Evolutionary conservation across 2,329 filamentous ascomycete species (phyloP).

Genomic region (Fusarium anguioides): DNA sequence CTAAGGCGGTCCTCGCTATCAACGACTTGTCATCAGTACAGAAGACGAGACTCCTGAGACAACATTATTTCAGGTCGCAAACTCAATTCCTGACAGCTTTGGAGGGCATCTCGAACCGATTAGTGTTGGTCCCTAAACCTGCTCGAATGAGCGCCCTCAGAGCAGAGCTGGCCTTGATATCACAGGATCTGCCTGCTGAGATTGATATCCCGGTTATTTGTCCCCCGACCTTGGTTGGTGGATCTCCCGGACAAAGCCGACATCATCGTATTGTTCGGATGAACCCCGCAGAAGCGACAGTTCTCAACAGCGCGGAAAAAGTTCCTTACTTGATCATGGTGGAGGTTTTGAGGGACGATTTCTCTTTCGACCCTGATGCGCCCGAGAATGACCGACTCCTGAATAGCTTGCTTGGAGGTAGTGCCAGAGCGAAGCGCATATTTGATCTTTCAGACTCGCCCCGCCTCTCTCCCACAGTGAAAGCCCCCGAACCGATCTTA

Average conservation of each 20-base stretch:
- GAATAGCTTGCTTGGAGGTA: slow-evolving; percentile 66
- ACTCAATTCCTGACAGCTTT: slow-evolving; percentile 84
- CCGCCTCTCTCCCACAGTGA: slow-evolving; percentile 57
- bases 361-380: slow-evolving; percentile 81
- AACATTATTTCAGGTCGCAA: slow-evolving; percentile 86
- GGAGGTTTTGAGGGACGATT: slow-evolving; percentile 83
- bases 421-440: slow-evolving; percentile 67
- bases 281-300: slow-evolving; percentile 85
- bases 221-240: slow-evolving; percentile 77
- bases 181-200: slow-evolving; percentile 83
- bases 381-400: slow-evolving; percentile 77
- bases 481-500: slow-evolving; percentile 56
- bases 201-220: slow-evolving; percentile 87
- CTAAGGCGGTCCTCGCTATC: slow-evolving; percentile 67
- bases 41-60: slow-evolving; percentile 77
- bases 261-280: slow-evolving; percentile 86
- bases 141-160: slow-evolving; percentile 83
- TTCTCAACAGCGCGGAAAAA: slow-evolving; percentile 87
- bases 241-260: slow-evolving; percentile 77
- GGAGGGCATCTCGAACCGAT: slow-evolving; percentile 85
- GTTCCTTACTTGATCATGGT: slow-evolving; percentile 89
- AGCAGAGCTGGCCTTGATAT: slow-evolving; percentile 83
- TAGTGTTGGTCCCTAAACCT: slow-evolving; percentile 83
- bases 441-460: slow-evolving; percentile 77
- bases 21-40: slow-evolving; percentile 72